Evolutionary conservation across 2,329 filamentous ascomycete species (phyloP).

Genomic region (Penicillium sp.): DNA sequence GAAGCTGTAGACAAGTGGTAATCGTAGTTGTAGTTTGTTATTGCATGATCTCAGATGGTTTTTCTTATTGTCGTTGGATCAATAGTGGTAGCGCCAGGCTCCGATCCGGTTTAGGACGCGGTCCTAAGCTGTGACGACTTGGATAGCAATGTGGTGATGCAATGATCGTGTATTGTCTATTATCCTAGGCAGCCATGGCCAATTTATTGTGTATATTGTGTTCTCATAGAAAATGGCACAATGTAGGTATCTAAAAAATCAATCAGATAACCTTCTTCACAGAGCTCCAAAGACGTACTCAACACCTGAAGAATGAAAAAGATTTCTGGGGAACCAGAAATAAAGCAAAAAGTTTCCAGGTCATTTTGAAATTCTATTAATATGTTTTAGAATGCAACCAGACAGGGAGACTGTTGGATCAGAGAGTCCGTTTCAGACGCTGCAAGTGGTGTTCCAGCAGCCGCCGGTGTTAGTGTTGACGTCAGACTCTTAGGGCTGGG

Average conservation of each 20-base stretch:
- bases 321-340: not conserved
- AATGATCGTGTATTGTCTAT: not conserved
- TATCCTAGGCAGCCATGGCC: not conserved
- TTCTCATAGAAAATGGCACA: not conserved
- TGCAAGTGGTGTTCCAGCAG: slow-evolving; percentile 21
- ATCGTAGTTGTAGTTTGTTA: not conserved
- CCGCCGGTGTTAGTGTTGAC: slow-evolving; percentile 24
- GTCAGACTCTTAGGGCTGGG: slow-evolving; percentile 18
- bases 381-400: slow-evolving; percentile 14
- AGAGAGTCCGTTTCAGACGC: slow-evolving; percentile 19
- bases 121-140: not conserved
- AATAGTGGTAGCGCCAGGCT: not conserved
- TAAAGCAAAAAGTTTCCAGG: not conserved
- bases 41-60: not conserved
- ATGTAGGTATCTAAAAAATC: not conserved
- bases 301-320: not conserved
- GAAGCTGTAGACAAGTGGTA: not conserved
- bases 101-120: not conserved
- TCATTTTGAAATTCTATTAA: not conserved
- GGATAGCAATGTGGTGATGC: not conserved
- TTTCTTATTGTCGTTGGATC: not conserved
- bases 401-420: slow-evolving; percentile 7
- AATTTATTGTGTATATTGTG: not conserved
- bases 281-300: not conserved
- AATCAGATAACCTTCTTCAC: not conserved